Conservation (phyloP, 2,329 filamentous ascomycete species). For the Verticillium zaregamsianum region DNA sequence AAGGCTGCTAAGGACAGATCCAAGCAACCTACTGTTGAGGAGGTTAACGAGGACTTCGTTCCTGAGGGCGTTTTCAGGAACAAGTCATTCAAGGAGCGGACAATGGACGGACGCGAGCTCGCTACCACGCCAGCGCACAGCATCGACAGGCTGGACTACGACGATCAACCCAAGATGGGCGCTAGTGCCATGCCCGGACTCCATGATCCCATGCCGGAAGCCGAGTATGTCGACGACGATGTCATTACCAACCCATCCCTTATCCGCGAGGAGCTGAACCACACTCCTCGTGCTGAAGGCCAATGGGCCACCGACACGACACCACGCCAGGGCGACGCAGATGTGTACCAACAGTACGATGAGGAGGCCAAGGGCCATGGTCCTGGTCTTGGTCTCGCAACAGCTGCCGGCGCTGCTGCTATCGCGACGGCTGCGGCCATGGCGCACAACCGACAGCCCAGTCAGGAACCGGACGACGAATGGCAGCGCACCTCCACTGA, state of each 20-base stretch:
- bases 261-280: constrained; percentile 54
- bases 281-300: constrained; percentile 4
- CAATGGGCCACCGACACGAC: constrained; percentile 26
- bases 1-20: constrained; percentile 43
- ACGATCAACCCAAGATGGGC: constrained; percentile 54
- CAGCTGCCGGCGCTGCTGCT: constrained; percentile 50
- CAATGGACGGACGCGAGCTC: constrained; percentile 50
- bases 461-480: constrained; percentile 59
- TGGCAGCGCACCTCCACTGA: constrained; percentile 61
- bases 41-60: constrained; percentile 32
- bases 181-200: constrained; percentile 67
- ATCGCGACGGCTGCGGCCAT: constrained; percentile 42
- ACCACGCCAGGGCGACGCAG: constrained; percentile 25
- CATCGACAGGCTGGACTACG: constrained; percentile 51
- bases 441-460: constrained; percentile 47
- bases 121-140: constrained; percentile 55
- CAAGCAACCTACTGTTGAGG: constrained; percentile 31
- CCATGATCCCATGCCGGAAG: constrained; percentile 71
- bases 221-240: constrained; percentile 65
- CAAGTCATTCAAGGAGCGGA: constrained; percentile 63
- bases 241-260: constrained; percentile 82
- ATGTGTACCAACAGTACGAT: constrained; percentile 22
- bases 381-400: constrained; percentile 39
- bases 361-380: constrained; percentile 7
- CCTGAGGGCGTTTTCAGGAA: constrained; percentile 53